A percentile compares a stretch with the other conserved stretches of the same genome.
Conservation (phyloP, 1,139 yeast genomes). For the Diutina scorzettiae region DNA sequence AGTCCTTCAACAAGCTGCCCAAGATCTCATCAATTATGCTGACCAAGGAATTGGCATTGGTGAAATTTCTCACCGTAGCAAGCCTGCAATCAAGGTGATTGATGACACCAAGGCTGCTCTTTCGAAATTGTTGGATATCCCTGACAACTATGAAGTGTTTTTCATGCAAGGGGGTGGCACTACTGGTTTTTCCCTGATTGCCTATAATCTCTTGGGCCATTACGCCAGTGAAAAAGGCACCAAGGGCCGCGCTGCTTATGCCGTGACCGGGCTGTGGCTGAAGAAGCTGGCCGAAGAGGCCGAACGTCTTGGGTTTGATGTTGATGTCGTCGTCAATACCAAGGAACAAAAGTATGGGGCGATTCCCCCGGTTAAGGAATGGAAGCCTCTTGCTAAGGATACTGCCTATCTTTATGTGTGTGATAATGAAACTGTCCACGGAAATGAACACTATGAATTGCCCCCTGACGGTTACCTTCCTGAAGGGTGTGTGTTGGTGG, state of each 20-base stretch:
- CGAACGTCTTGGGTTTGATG: constrained; percentile 64
- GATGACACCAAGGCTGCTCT: constrained; percentile 65
- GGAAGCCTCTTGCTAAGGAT: constrained; percentile 37
- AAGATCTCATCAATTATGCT: constrained; percentile 62
- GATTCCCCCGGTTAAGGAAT: constrained; percentile 56
- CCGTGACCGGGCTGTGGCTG: constrained; percentile 91
- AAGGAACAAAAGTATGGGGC: constrained; percentile 39
- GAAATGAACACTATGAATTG: constrained; percentile 62
- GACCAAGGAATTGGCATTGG: constrained; percentile 76
- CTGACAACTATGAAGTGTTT: constrained; percentile 87
- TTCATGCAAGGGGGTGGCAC: constrained; percentile 98
- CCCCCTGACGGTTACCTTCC: constrained; percentile 43
- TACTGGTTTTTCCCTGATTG: constrained; percentile 82
- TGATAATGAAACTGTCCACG: constrained; percentile 94
- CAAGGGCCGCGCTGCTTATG: constrained; percentile 74
- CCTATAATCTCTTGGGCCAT: constrained; percentile 70
- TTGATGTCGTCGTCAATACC: constrained; percentile 58
- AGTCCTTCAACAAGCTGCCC: constrained; percentile 81
- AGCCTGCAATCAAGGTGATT: constrained; percentile 66
- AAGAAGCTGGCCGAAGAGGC: constrained; percentile 84
- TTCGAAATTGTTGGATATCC: constrained; percentile 52
- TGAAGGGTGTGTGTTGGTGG: constrained; percentile 66
- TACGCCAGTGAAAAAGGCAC: constrained; percentile 58
- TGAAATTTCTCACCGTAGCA: constrained; percentile 90
- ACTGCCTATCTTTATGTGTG: constrained; percentile 83